Evolutionary conservation across 2,329 filamentous ascomycete species (phyloP), one percentile per base, ranked within the genome.

Genomic region (Ceratocystis diversiconidia): DNA sequence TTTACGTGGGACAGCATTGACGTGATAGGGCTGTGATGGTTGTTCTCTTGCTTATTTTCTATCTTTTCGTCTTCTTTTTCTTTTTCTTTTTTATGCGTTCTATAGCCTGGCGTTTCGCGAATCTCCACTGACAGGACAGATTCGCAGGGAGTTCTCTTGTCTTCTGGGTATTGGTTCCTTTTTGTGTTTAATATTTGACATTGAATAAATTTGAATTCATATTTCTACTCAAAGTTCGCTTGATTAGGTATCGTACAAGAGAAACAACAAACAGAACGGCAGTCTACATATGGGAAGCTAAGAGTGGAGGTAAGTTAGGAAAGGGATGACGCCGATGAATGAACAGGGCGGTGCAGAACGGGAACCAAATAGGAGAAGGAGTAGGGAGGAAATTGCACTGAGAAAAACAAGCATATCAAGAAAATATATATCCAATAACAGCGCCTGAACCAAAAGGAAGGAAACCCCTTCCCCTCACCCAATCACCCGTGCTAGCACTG

Each of bases 1-100:
- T 68, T 66, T 55, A 60, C 60, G 25, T 67, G 66, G 66, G 66
- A 67, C 19, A 57, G 50, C 19, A 63, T 67, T 19, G 66, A 67
- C 48, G 62, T 63, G 57, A 67, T 67, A 25, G 65, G 62, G 28
- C 44, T 67, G 5, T 65, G 30, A 46, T n/a, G 36, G 10, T 43
- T 48, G 17, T 36, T n/a, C 12, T 61, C 8, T 17, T 43, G 7
- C 43, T 50, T 36, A 15, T n/a, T 63, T 57, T 19, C 5, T 25
- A 17, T 57, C 43, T 36, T 15, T 50, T 43, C 7, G n/a, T n/a
- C 19, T 32, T 22, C 7, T 36, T 2, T 6, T 30, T 28, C 41
- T 57, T 41, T n/a, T 43, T 61, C 30, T 36, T 63, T 50, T 52
- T 32, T 46, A n/a, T 10, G 52, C 41, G 36, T 36, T 55, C 52